Percentiles rank a stretch among this genome's conserved stretches.
phyloP scores from a whole-genome alignment of 306 rosid species.

The Cercis canadensis region DNA sequence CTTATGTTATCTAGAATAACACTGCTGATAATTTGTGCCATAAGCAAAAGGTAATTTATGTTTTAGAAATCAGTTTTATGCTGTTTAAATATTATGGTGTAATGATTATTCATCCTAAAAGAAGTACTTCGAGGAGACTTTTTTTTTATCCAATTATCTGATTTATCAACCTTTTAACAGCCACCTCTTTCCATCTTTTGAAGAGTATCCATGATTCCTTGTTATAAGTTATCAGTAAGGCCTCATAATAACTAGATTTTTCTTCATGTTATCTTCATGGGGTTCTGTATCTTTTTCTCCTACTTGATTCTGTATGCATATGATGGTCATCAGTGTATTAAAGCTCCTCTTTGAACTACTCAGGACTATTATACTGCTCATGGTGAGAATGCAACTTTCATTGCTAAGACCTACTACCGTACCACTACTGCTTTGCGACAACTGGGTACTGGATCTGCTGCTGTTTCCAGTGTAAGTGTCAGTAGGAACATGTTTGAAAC shows the following conservation, averaged over 20 bases:
- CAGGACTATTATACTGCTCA: conserved; percentile 97
- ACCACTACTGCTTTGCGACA: conserved; percentile 89
- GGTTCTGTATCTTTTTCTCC: conserved; percentile 32
- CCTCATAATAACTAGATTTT: conserved; percentile 5
- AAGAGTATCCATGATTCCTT: conserved; percentile 25
- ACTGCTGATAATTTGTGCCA: neutral
- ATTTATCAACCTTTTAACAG: conserved; percentile 27
- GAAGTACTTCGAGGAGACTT: neutral
- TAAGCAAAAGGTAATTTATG: neutral
- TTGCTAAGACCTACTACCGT: conserved; percentile 87
- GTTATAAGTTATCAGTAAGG: conserved; percentile 3
- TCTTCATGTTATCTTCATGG: conserved; percentile 8
- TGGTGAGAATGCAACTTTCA: conserved; percentile 89
- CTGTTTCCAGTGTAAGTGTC: conserved; percentile 84
- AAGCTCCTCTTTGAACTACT: conserved; percentile 26
- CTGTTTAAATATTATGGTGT: neutral
- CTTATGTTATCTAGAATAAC: neutral
- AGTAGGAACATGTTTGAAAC: conserved; percentile 88
- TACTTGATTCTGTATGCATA: conserved; percentile 28
- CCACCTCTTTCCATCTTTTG: conserved; percentile 7
- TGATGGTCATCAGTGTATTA: conserved; percentile 21
- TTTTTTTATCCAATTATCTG: neutral
- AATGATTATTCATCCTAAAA: conserved; percentile 23
- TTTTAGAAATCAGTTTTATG: conserved; percentile 8
- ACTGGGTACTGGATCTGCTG: conserved; percentile 71